Evolutionary conservation across 2,329 filamentous ascomycete genomes (phyloP).

Genomic region (Fusarium sp.): DNA sequence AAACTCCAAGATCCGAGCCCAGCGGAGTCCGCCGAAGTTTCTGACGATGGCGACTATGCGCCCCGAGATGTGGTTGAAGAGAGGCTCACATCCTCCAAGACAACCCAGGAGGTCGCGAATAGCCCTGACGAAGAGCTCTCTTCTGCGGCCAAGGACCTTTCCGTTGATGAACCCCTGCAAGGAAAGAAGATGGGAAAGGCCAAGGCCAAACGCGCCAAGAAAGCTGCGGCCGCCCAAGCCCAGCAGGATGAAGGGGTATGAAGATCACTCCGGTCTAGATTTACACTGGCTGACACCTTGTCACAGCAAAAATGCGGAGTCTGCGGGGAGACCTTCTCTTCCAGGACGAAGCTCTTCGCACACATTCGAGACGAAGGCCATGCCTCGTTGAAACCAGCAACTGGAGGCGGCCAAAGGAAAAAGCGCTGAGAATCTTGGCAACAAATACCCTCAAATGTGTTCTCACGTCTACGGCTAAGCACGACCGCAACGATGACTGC

Average conservation of each 20-base stretch:
- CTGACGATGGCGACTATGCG: constrained; percentile 56
- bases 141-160: constrained; percentile 32
- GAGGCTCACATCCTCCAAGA: constrained; percentile 46
- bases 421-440: constrained; percentile 42
- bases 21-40: constrained; percentile 22
- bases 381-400: constrained; percentile 56
- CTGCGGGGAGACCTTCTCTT: constrained; percentile 60
- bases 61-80: constrained; percentile 55
- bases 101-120: neutral
- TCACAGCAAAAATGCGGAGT: constrained; percentile 54
- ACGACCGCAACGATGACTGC: neutral
- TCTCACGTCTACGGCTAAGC: neutral
- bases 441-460: neutral
- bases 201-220: constrained; percentile 60
- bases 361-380: constrained; percentile 74
- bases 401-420: constrained; percentile 49
- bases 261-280: neutral
- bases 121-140: constrained; percentile 25
- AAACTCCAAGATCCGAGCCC: constrained; percentile 7
- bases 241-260: constrained; percentile 49
- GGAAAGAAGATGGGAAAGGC: constrained; percentile 59
- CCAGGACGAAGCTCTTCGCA: constrained; percentile 74
- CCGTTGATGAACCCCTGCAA: constrained; percentile 38
- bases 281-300: constrained; percentile 1
- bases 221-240: constrained; percentile 51